Percentiles rank a stretch among this genome's conserved stretches.
phyloP scores from a whole-genome alignment of 441 rosid species.

The Heliophila coronopifolia region DNA sequence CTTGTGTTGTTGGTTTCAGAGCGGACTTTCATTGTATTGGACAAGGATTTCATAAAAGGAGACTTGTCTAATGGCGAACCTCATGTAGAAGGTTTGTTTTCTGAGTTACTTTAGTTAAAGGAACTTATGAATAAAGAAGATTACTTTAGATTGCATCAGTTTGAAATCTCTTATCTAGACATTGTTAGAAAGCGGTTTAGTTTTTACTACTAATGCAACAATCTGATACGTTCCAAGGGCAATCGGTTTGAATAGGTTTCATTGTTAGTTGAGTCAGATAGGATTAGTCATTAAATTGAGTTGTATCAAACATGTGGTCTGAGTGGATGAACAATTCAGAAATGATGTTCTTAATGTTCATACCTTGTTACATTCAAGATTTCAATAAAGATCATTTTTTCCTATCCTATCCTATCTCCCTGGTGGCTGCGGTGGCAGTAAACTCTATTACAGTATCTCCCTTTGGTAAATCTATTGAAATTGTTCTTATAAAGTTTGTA shows the following conservation, averaged over 20 bases:
- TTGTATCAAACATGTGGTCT: no score
- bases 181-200: background rate
- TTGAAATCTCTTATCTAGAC: background rate
- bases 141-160: background rate
- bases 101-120: background rate
- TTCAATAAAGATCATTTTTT: no score
- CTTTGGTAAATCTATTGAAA: background rate
- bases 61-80: conserved; percentile 55
- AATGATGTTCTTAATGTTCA: no score
- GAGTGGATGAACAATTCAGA: no score
- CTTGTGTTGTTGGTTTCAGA: conserved; percentile 36
- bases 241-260: no score
- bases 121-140: background rate
- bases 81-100: conserved; percentile 56
- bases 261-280: no score
- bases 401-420: no score
- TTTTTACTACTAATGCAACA: background rate
- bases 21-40: conserved; percentile 78
- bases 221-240: no score
- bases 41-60: conserved; percentile 54
- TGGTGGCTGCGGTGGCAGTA: no score
- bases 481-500: background rate
- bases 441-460: no score
- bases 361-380: no score
- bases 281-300: no score